Evolutionary conservation across 1,284 basidiomycete genomes (phyloP), one percentile per base, ranked within the genome.

Genomic region (Fomitopsis betulina): DNA sequence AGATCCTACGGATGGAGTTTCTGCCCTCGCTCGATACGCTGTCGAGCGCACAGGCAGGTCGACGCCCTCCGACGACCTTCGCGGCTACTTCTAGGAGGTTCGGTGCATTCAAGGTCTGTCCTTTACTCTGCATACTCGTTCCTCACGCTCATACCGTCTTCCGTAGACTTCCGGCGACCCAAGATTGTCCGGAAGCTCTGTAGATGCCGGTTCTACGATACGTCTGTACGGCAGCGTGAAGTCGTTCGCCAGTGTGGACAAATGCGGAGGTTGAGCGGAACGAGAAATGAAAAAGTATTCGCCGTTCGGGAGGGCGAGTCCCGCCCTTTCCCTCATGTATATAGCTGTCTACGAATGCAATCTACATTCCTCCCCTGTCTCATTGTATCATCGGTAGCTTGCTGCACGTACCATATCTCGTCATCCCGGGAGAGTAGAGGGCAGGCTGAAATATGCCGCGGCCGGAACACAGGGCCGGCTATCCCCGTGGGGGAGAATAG

Each of bases 181-280:
- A 47, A 47, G 25, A 30, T 10, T 13, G 23, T 47, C 45, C 45
- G 45, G 45, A 47, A 27, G 25, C 12, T 15, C 17, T 13, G 8
- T 37, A 30, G 10, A 47, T 5, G 25, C n/a, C 23, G 6, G 23
- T 30, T 13, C 12, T 27, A 27, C n/a, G n/a, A n/a, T n/a, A n/a
- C 17, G 23, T 25, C 45, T 17, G 15, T 17, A 37, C 35, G 49
- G 19, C 33, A 15, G 17, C 5, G 27, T 3, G 47, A n/a, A 15
- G 27, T 19, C 19, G 10, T 23, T 30, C 27, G 47, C 49, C 35
- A 19, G 17, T 51, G 49, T 32, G 49, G 49, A 33, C 33, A 19
- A n/a, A n/a, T 51, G 49, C 49, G 49, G 49, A 33, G 49, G 49
- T 51, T 51, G 33, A 51, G 49, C 49, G 49, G 49, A 30, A 51